Conservation (phyloP, 2,329 filamentous ascomycete genomes). For the Aspergillus sp. region DNA sequence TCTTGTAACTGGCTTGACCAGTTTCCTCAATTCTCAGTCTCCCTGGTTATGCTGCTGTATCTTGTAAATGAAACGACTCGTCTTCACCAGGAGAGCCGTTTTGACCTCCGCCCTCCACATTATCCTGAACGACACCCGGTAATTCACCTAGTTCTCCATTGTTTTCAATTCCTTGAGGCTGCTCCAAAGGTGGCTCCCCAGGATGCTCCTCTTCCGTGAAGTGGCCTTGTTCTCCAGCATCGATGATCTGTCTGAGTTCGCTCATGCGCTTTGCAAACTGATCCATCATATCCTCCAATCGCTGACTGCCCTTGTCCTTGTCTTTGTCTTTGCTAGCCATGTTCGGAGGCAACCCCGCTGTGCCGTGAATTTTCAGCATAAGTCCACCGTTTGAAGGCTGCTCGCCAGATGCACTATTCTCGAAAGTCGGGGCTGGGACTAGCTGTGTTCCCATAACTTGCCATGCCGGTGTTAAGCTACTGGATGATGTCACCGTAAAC, state of each 20-base stretch:
- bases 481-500: slow-evolving; percentile 59
- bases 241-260: slow-evolving; percentile 40
- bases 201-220: background rate
- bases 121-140: too few relatives aligned
- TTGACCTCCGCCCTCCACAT: too few relatives aligned
- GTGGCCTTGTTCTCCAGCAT: slow-evolving; percentile 19
- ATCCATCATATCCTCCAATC: slow-evolving; percentile 43
- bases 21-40: too few relatives aligned
- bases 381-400: slow-evolving; percentile 42
- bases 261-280: slow-evolving; percentile 41
- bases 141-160: too few relatives aligned
- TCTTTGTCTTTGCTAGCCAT: slow-evolving; percentile 17
- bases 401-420: slow-evolving; percentile 48
- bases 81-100: too few relatives aligned
- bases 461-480: slow-evolving; percentile 72
- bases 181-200: too few relatives aligned
- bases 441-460: slow-evolving; percentile 55
- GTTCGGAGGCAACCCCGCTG: slow-evolving; percentile 23
- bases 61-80: too few relatives aligned
- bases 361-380: slow-evolving; percentile 44
- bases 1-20: too few relatives aligned
- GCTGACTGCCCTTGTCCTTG: slow-evolving; percentile 20
- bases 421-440: slow-evolving; percentile 59
- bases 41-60: too few relatives aligned
- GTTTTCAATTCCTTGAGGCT: too few relatives aligned